Base-by-base conservation (phyloP, 139 green algal genomes). In the Chlorella sp. region DNA sequence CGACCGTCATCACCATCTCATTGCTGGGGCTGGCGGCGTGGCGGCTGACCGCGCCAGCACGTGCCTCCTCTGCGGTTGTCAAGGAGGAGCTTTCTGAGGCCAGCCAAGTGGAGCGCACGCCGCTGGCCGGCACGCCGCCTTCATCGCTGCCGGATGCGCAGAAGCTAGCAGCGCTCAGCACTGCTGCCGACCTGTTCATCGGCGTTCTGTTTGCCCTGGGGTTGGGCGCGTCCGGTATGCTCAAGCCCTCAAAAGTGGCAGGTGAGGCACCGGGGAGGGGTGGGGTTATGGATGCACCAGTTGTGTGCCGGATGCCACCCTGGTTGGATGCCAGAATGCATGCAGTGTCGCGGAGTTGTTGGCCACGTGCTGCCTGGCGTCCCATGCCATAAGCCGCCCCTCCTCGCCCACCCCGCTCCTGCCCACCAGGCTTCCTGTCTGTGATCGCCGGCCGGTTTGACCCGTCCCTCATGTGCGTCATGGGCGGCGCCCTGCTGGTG, bases 401-500 rank as follows among this genome's bases (percentile, higher is more conserved):
- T 16, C 28, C 24, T 5, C 64, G 40, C 67, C 36, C 34, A 11
- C 30, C 36, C 67, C 17, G 67, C 67, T 32, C 64, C 36, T 38
- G 0, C 67, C 67, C 7, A 36, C 67, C 72, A 78, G 76, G 76
- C 36, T 82, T 82, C 90, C 77, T 83, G 40, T 44, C 26, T 30
- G 58, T 73, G 28, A 80, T 81, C 30, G 67, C 30, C 86, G 74
- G 87, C 43, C 88, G 34, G 0, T 87, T 84, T 67, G 95, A 98
- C 78, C 84, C 86, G 32, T 88, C 84, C 0, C 89, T 98, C 36
- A 77, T 88, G 22, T 92, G 94, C 62, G 93, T 97, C 3, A 98
- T 98, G 94, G 95, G 81, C 19, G 89, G 88, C 13, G 95, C 94
- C 8, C 84, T 97, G 62, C 36, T 92, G 54, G 84, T 96, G 26